A percentile compares a stretch with the other conserved stretches of the same genome.
These are phyloP conservation scores for Sextonia rubra DNA, from an alignment of 164 flowering plant species.

Conservation along the genomic window DNA sequence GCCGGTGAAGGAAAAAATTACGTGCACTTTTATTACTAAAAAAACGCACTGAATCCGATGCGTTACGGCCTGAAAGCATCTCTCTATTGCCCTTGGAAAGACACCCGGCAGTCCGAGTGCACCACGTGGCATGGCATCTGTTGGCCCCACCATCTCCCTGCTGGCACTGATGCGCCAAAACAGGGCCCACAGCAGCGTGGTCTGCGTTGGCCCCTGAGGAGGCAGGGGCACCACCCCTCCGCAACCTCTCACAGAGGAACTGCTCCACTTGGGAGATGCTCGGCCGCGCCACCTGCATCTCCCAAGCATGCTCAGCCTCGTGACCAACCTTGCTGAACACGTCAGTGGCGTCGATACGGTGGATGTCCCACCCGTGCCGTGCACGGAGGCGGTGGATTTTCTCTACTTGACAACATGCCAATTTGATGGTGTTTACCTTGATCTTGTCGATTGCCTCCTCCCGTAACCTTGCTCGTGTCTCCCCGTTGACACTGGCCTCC, in stretches of 20 bases:
- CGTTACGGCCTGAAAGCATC: too few species aligned
- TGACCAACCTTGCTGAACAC: slow-evolving; percentile 32
- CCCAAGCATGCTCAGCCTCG: slow-evolving; percentile 52
- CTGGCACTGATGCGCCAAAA: too few species aligned
- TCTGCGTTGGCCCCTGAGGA: too few species aligned
- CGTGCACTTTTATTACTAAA: too few species aligned
- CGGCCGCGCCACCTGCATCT: slow-evolving; percentile 41
- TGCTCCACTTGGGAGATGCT: slow-evolving; percentile 28
- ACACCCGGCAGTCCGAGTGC: too few species aligned
- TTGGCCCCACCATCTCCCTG: too few species aligned
- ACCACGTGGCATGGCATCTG: too few species aligned
- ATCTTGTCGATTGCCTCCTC: slow-evolving; percentile 39
- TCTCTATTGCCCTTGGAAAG: too few species aligned
- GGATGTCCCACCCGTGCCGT: slow-evolving; percentile 47
- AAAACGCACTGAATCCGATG: too few species aligned
- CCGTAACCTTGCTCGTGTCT: slow-evolving; percentile 21
- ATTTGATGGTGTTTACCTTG: slow-evolving; percentile 50
- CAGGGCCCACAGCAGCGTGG: too few species aligned
- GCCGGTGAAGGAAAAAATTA: too few species aligned
- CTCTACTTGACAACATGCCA: slow-evolving; percentile 46
- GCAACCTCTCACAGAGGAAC: slow-evolving; percentile 26
- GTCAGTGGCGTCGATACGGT: slow-evolving; percentile 62
- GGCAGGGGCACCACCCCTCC: too few species aligned
- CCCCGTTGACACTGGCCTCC: slow-evolving; percentile 19
- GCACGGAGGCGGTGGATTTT: slow-evolving; percentile 50